Percentiles rank a stretch among this genome's conserved stretches.
phyloP scores from a whole-genome alignment of 768 basidiomycete genomes.

The Mycena haematopus region DNA sequence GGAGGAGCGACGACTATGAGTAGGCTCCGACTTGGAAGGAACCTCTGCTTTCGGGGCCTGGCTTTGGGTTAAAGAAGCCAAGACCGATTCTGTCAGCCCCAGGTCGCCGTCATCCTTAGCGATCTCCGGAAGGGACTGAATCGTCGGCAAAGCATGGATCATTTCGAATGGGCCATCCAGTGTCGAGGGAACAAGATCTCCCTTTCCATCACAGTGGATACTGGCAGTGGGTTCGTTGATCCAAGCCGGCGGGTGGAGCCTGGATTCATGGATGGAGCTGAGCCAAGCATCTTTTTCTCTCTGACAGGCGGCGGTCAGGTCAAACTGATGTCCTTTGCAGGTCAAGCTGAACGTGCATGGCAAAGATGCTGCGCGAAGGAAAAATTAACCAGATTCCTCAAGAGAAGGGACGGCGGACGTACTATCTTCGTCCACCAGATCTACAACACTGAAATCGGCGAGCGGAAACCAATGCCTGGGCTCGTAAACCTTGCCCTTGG shows the following conservation, averaged over 20 bases:
- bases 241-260: conserved; percentile 54
- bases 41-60: conserved; percentile 19
- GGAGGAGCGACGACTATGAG: conserved; percentile 64
- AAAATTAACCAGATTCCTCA: conserved; percentile 15
- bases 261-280: conserved; percentile 62
- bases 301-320: conserved; percentile 84
- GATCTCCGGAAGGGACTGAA: conserved; percentile 63
- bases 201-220: conserved; percentile 54
- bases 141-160: conserved; percentile 54
- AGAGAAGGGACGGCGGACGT: conserved; percentile 38
- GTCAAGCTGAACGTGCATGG: conserved; percentile 83
- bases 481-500: conserved; percentile 82
- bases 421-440: conserved; percentile 79
- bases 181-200: conserved; percentile 42
- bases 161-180: conserved; percentile 48
- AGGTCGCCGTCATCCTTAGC: conserved; percentile 35
- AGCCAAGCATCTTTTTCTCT: conserved; percentile 92
- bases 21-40: conserved; percentile 27
- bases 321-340: conserved; percentile 75
- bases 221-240: conserved; percentile 69
- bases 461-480: conserved; percentile 89
- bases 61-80: conserved; percentile 38
- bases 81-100: conserved; percentile 44
- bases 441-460: conserved; percentile 71
- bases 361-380: conserved; percentile 67